Evolutionary conservation across 805 yeast genomes (phyloP).

Genomic region (Suhomyces kilbournensis): DNA sequence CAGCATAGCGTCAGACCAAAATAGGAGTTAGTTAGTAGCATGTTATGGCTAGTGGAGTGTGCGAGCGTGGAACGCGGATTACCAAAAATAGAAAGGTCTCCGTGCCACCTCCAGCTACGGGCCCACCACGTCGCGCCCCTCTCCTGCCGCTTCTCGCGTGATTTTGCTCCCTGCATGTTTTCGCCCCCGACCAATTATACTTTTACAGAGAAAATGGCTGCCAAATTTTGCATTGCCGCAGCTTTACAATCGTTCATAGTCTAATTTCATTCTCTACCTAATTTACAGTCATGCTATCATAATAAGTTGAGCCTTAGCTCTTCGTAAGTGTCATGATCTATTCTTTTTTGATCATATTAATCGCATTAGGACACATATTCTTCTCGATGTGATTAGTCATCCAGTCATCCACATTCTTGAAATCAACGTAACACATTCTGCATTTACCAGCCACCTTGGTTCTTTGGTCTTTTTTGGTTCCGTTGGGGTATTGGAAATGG

Average conservation of each 20-base stretch:
- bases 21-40: background rate
- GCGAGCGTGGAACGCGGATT: background rate
- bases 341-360: conserved; percentile 11
- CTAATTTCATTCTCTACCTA: background rate
- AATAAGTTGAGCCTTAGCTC: background rate
- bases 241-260: background rate
- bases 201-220: background rate
- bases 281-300: background rate
- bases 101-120: background rate
- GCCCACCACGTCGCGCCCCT: background rate
- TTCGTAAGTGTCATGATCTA: background rate
- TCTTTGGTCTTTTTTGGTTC: conserved; percentile 79
- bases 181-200: background rate
- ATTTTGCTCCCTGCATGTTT: background rate
- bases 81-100: background rate
- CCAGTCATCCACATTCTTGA: conserved; percentile 78
- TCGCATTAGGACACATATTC: conserved; percentile 30
- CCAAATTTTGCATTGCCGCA: background rate
- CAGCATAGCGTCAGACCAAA: background rate
- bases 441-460: conserved; percentile 68
- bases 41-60: background rate
- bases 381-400: conserved; percentile 66
- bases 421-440: conserved; percentile 67
- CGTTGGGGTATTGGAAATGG: conserved; percentile 85
- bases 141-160: background rate